Conservation (phyloP, 306 rosid genomes). For the Canavalia gladiata region DNA sequence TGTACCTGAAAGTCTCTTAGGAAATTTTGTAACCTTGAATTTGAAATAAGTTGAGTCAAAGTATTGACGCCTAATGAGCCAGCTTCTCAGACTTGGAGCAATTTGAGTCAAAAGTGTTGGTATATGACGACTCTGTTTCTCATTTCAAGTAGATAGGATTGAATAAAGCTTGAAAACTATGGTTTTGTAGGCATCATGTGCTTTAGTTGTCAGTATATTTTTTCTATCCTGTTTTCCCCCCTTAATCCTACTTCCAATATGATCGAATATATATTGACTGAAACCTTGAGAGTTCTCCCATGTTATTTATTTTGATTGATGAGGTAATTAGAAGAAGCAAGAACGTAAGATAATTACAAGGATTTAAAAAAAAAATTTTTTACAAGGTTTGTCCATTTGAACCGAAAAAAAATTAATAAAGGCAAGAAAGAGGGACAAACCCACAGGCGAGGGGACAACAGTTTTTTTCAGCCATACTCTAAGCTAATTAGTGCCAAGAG, state of each 20-base stretch:
- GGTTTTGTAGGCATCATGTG: conserved; percentile 2
- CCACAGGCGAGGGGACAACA: background rate
- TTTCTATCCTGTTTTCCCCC: background rate
- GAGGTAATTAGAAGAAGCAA: conserved; percentile 19
- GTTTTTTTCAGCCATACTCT: too few relatives aligned
- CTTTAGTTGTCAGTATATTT: background rate
- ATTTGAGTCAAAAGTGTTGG: conserved; percentile 22
- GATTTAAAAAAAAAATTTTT: too few relatives aligned
- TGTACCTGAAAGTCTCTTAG: conserved; percentile 40
- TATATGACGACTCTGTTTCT: conserved; percentile 27
- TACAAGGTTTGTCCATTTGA: background rate
- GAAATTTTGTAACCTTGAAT: conserved; percentile 49
- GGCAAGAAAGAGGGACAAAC: background rate
- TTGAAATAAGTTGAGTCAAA: conserved; percentile 37
- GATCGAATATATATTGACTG: conserved; percentile 13
- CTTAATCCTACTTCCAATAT: background rate
- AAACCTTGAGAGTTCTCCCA: background rate
- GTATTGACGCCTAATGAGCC: conserved; percentile 25
- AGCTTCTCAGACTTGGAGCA: conserved; percentile 29
- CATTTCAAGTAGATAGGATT: conserved; percentile 13
- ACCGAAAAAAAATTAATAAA: background rate
- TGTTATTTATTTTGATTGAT: background rate
- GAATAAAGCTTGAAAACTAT: background rate
- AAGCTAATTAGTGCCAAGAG: too few relatives aligned
- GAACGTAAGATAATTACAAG: background rate